Base-by-base conservation (phyloP, 345 rosid genomes). In the Salix caprea region DNA sequence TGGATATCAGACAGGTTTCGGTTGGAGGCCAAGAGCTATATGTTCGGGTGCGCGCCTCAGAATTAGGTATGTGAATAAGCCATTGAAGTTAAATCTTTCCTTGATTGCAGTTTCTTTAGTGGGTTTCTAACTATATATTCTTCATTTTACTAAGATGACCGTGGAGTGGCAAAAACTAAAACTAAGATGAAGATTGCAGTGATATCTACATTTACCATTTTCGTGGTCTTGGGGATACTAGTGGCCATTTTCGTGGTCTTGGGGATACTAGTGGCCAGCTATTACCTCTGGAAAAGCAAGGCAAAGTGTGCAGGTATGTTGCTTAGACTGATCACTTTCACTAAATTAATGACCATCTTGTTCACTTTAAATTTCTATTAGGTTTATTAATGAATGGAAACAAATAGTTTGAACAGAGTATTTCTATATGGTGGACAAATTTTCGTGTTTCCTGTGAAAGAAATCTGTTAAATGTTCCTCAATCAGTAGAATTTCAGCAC, bases 1-100 rank as follows among this genome's bases (percentile, higher is more conserved):
- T 67, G 4, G 81, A 78, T 66, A 56, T 78, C 2, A 56, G 61
- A 60, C 46, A 67, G 69, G 39, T 73, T 16, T 16, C 62, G 0
- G 62, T 2, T 15, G 58, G 48, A 10, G 77, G 69, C 5, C 77
- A 73, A 9, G 73, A 73, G 0, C 34, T 78, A 6, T 73, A 78
- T 8, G 30, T 78, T 23, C 67, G 81, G 36, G 39, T 78, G 65
- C 0, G 24, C 32, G 44, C 74, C 24, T 73, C 81, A 3, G 77
- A 73, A 54, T 5, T 16, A 73, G 81, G 81, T 78, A 39, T 39
- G 42, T 39, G 42, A 39, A 39, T 7, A 39, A 39, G 42, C 42
- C 42, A 39, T 2, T 39, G 42, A 7, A 39, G 9, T 7, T 39
- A 39, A 39, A 5, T 8, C 8, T 48, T 64, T 23, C 28, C 36